These are phyloP conservation scores for Exophiala bonariae DNA, from an alignment of 2,329 filamentous ascomycete species.

Conservation along the genomic window DNA sequence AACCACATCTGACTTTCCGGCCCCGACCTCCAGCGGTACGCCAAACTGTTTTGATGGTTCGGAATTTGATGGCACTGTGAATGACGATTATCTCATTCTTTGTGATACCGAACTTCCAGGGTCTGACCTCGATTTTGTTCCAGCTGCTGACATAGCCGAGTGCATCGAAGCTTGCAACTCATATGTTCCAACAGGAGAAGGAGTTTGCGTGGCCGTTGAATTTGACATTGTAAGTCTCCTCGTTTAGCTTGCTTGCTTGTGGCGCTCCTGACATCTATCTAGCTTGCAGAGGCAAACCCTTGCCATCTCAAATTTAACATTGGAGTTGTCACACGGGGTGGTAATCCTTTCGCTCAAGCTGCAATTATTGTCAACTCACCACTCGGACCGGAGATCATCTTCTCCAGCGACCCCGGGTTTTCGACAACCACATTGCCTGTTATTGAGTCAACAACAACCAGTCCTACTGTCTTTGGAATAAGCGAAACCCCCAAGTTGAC, in stretches of 20 bases:
- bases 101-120: slow-evolving; percentile 21
- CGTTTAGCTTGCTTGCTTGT: not conserved
- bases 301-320: slow-evolving; percentile 21
- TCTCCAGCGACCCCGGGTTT: slow-evolving; percentile 3
- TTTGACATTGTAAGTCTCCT: slow-evolving; percentile 19
- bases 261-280: not conserved
- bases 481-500: too few species aligned
- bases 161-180: slow-evolving; percentile 20
- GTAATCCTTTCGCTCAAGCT: slow-evolving; percentile 16
- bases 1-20: slow-evolving; percentile 5
- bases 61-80: slow-evolving; percentile 20
- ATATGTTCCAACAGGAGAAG: slow-evolving; percentile 12
- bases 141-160: slow-evolving; percentile 17
- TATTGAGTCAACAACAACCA: not conserved
- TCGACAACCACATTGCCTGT: slow-evolving; percentile 5
- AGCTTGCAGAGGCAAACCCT: slow-evolving; percentile 14
- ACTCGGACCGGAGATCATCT: slow-evolving; percentile 15
- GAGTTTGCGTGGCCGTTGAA: slow-evolving; percentile 17
- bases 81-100: slow-evolving; percentile 19
- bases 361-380: slow-evolving; percentile 21
- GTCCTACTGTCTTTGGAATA: not conserved
- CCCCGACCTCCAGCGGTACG: slow-evolving; percentile 18
- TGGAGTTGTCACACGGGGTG: slow-evolving; percentile 13
- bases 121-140: slow-evolving; percentile 12
- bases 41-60: slow-evolving; percentile 22